These are phyloP conservation scores for Ichthyophthirius multifiliis DNA, from an alignment of 169 alveolate genomes.

Conservation along the genomic window DNA sequence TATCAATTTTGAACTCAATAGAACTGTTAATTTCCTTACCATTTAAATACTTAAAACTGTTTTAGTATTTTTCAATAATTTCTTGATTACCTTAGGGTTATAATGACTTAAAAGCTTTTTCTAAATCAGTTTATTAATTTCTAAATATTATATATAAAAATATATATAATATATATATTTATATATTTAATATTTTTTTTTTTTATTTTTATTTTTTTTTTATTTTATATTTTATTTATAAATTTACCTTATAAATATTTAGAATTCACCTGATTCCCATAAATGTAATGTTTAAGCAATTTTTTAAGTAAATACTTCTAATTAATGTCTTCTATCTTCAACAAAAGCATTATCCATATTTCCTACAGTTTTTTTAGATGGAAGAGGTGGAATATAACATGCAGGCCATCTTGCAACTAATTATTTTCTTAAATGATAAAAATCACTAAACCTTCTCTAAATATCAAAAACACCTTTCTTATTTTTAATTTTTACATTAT, in stretches of 20 bases:
- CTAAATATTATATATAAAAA: neutral
- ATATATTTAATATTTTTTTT: too few relatives aligned
- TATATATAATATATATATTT: too few relatives aligned
- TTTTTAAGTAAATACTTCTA: conserved; percentile 49
- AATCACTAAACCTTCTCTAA: conserved; percentile 59
- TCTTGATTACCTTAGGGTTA: conserved; percentile 5
- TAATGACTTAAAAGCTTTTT: conserved; percentile 29
- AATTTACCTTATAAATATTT: conserved; percentile 48
- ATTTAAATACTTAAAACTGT: conserved; percentile 17
- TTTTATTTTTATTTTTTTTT: too few relatives aligned
- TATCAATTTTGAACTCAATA: conserved; percentile 20
- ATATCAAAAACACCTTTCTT: conserved; percentile 51
- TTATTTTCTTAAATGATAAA: conserved; percentile 35
- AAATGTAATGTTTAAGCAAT: conserved; percentile 36
- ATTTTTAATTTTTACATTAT: neutral
- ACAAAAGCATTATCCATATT: conserved; percentile 55
- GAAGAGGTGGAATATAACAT: conserved; percentile 61
- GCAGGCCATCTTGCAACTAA: conserved; percentile 65
- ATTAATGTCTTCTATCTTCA: conserved; percentile 50
- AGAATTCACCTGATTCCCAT: conserved; percentile 56
- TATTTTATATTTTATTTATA: too few relatives aligned
- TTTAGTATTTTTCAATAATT: conserved; percentile 18
- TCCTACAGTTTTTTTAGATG: conserved; percentile 66
- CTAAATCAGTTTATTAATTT: neutral
- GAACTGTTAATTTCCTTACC: conserved; percentile 29